Conservation (phyloP, 31 red algal genomes). For the Odonthalia washingtoniensis region DNA sequence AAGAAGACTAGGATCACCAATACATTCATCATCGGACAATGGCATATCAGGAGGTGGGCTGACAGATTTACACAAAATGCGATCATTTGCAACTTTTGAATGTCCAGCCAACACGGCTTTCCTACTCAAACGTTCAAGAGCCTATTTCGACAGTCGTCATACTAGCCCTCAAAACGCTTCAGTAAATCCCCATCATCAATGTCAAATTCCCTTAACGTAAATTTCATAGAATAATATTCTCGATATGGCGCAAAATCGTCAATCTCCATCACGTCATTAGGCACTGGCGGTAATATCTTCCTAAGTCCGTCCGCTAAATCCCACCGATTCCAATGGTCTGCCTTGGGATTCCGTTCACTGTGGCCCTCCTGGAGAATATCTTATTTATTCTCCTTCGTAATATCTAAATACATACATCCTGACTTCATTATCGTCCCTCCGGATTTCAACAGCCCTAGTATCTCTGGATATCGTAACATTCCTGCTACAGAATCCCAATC, state of each 20-base stretch:
- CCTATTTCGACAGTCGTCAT: too few species aligned
- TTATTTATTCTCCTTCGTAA: constrained; percentile 63
- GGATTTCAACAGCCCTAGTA: constrained; percentile 28
- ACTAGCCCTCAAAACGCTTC: constrained; percentile 56
- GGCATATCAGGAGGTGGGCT: too few species aligned
- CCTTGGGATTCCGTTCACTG: constrained; percentile 58
- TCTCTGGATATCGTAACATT: constrained; percentile 55
- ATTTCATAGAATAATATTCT: constrained; percentile 70
- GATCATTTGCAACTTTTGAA: too few species aligned
- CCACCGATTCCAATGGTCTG: constrained; percentile 54
- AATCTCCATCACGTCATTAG: constrained; percentile 67
- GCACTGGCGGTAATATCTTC: constrained; percentile 12
- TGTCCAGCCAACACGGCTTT: too few species aligned
- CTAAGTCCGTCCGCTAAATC: too few species aligned
- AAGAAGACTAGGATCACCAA: too few species aligned
- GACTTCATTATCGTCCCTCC: constrained; percentile 42
- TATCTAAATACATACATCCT: constrained; percentile 67
- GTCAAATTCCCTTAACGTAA: constrained; percentile 57
- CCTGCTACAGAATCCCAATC: constrained; percentile 79
- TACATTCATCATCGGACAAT: too few species aligned
- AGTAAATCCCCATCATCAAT: constrained; percentile 56
- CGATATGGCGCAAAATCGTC: constrained; percentile 62
- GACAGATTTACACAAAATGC: too few species aligned
- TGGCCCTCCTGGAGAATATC: constrained; percentile 48
- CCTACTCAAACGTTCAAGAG: too few species aligned